These are phyloP conservation scores for Peniophora sp. DNA, from an alignment of 1,284 basidiomycete species.

Conservation along the genomic window DNA sequence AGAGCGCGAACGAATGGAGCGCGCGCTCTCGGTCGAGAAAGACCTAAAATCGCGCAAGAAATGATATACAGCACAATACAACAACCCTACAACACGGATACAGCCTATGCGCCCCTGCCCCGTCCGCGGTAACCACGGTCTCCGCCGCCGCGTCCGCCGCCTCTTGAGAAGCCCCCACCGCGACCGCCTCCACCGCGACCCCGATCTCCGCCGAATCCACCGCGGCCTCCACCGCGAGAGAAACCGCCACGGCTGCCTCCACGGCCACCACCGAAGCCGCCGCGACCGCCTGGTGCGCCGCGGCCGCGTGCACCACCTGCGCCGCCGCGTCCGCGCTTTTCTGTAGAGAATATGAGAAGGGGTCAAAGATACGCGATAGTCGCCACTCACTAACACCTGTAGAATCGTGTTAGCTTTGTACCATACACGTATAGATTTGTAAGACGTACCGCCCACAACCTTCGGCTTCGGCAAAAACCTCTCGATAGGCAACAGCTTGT, in stretches of 20 bases:
- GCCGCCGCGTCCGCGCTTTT: slow-evolving; percentile 29
- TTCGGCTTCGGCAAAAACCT: slow-evolving; percentile 98
- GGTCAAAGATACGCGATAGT: slow-evolving; percentile 6
- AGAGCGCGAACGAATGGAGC: slow-evolving; percentile 35
- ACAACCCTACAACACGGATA: slow-evolving; percentile 4
- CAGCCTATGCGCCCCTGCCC: slow-evolving; percentile 37
- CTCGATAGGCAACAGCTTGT: slow-evolving; percentile 95
- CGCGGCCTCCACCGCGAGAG: slow-evolving; percentile 28
- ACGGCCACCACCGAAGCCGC: slow-evolving; percentile 29
- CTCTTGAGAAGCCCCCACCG: slow-evolving; percentile 28
- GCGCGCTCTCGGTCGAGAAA: slow-evolving; percentile 29
- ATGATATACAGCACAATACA: slow-evolving; percentile 18
- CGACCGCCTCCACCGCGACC: slow-evolving; percentile 23
- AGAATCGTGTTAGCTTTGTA: slow-evolving; percentile 5
- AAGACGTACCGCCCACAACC: slow-evolving; percentile 54
- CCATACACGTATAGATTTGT: slow-evolving; percentile 7
- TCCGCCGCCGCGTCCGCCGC: slow-evolving; percentile 31
- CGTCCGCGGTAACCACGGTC: slow-evolving; percentile 30
- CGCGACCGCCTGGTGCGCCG: slow-evolving; percentile 39
- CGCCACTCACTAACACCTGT: slow-evolving; percentile 41
- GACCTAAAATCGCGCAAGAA: slow-evolving; percentile 41
- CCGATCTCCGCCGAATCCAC: slow-evolving; percentile 17
- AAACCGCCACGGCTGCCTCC: slow-evolving; percentile 29
- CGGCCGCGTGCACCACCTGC: slow-evolving; percentile 33
- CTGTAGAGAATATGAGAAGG: slow-evolving; percentile 25